A percentile compares a stretch with the other conserved stretches of the same genome.
phyloP scores from a whole-genome alignment of 257 asterid species.

The Knoxia roxburghii region DNA sequence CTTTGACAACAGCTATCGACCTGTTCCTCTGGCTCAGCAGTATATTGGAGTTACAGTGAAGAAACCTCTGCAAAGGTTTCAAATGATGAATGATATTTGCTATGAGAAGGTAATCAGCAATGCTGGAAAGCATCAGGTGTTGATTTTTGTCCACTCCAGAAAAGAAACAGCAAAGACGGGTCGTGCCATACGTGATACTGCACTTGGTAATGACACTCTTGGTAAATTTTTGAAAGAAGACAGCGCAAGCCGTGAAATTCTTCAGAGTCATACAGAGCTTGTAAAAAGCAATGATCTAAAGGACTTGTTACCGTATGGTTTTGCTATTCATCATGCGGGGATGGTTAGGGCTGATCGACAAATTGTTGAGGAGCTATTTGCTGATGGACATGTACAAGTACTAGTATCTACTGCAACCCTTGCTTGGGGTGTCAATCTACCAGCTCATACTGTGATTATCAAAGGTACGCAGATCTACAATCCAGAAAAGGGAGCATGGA shows the following conservation, averaged over 20 bases:
- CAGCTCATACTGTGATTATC: slow-evolving; percentile 43
- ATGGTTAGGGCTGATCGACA: slow-evolving; percentile 39
- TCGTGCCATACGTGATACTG: slow-evolving; percentile 41
- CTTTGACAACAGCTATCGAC: slow-evolving; percentile 43
- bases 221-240: slow-evolving; percentile 41
- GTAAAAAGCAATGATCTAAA: slow-evolving; percentile 45
- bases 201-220: slow-evolving; percentile 38
- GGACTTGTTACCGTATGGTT: slow-evolving; percentile 39
- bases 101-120: slow-evolving; percentile 36
- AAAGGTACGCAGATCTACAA: slow-evolving; percentile 43
- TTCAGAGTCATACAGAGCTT: slow-evolving; percentile 36
- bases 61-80: slow-evolving; percentile 44
- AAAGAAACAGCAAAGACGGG: slow-evolving; percentile 44
- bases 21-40: slow-evolving; percentile 41
- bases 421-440: slow-evolving; percentile 49
- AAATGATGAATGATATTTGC: slow-evolving; percentile 43
- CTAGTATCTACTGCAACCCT: slow-evolving; percentile 43
- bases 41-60: slow-evolving; percentile 38
- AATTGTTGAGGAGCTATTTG: slow-evolving; percentile 36
- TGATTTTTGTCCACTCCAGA: slow-evolving; percentile 41
- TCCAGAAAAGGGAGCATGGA: slow-evolving; percentile 46
- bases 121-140: slow-evolving; percentile 45
- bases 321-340: slow-evolving; percentile 47
- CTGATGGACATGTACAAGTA: slow-evolving; percentile 35
- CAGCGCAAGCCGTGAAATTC: slow-evolving; percentile 35